phyloP scores from a whole-genome alignment of 768 basidiomycete genomes.

The Podaxis pistillaris region DNA sequence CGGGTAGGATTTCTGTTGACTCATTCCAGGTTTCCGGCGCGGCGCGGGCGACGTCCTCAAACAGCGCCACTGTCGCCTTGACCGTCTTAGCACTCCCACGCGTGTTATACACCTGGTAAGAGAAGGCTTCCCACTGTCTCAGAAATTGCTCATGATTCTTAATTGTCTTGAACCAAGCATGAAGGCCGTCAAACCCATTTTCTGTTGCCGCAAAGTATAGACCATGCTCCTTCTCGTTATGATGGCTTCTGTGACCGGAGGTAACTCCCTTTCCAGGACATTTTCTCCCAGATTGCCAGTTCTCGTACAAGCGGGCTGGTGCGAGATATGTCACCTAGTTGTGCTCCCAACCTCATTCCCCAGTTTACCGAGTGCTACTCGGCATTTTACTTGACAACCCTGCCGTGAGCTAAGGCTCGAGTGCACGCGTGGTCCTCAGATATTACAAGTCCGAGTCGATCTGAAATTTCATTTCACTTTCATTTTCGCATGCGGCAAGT shows the following conservation, averaged over 20 bases:
- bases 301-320: background rate
- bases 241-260: background rate
- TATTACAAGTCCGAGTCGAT: conserved; percentile 2
- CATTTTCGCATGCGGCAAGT: background rate
- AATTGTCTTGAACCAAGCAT: background rate
- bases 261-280: background rate
- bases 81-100: background rate
- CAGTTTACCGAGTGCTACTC: background rate
- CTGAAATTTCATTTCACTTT: conserved; percentile 1
- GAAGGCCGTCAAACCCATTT: background rate
- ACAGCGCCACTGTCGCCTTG: background rate
- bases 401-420: background rate
- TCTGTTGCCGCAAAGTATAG: background rate
- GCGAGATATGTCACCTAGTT: conserved; percentile 1
- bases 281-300: conserved; percentile 5
- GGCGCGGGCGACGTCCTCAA: background rate
- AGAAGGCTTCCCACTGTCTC: background rate
- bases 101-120: background rate
- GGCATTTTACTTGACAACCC: background rate
- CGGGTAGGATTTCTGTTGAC: background rate
- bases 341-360: background rate
- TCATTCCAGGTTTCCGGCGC: background rate
- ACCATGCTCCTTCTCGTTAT: background rate
- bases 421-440: background rate
- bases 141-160: background rate